phyloP scores from a whole-genome alignment of 768 basidiomycete species.

The Mycena alexandri region DNA sequence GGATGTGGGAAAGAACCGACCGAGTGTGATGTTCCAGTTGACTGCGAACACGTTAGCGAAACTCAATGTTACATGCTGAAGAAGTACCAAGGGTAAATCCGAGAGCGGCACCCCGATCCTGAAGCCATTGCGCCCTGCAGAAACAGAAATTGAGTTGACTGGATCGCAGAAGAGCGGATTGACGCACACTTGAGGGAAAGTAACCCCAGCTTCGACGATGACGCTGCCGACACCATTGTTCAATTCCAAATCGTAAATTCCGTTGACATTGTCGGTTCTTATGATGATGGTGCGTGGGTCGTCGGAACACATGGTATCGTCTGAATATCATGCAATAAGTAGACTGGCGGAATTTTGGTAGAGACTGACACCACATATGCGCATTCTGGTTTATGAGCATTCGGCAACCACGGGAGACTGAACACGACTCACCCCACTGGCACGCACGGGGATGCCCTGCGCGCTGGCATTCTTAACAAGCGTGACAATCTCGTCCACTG shows the following conservation, averaged over 20 bases:
- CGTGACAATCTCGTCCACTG: constrained; percentile 47
- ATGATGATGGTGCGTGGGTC: constrained; percentile 51
- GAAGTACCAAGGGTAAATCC: constrained; percentile 49
- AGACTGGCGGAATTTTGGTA: too few relatives aligned
- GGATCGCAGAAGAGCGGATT: neutral
- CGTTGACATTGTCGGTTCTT: constrained; percentile 51
- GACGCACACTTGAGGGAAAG: constrained; percentile 52
- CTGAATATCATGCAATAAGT: constrained; percentile 24
- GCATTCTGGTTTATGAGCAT: constrained; percentile 44
- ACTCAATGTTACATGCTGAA: too few relatives aligned
- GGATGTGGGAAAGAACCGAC: constrained; percentile 30
- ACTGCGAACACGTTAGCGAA: constrained; percentile 35
- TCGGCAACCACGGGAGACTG: neutral
- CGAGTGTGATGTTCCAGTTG: constrained; percentile 56
- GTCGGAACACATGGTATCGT: constrained; percentile 55
- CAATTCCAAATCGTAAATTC: constrained; percentile 48
- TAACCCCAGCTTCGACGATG: constrained; percentile 52
- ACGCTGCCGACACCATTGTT: constrained; percentile 46
- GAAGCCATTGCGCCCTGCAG: constrained; percentile 51
- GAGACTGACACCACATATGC: constrained; percentile 54
- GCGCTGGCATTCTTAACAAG: constrained; percentile 50
- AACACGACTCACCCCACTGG: constrained; percentile 48
- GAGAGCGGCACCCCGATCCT: constrained; percentile 48
- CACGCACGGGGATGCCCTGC: constrained; percentile 47
- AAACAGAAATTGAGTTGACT: neutral